phyloP scores from a whole-genome alignment of 148 eudicot genomes.

The Nepenthes mirabilis region DNA sequence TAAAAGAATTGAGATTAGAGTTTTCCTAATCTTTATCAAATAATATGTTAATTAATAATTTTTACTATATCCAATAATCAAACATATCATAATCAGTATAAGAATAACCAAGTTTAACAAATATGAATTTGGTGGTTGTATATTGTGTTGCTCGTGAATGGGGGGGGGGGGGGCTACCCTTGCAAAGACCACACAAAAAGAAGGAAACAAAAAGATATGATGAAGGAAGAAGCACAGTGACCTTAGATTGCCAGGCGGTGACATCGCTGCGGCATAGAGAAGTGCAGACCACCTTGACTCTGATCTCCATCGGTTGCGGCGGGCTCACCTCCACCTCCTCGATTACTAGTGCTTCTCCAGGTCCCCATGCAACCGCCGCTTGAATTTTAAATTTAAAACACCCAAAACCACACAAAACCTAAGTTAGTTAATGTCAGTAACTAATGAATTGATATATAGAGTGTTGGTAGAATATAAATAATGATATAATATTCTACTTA shows the following conservation, averaged over 20 bases:
- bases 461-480: too few relatives aligned
- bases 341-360: conserved; percentile 66
- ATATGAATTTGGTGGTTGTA: too few relatives aligned
- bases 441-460: too few relatives aligned
- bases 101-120: too few relatives aligned
- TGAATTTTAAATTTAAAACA: not conserved
- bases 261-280: conserved; percentile 88
- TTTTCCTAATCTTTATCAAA: too few relatives aligned
- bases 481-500: too few relatives aligned
- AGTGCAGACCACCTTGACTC: conserved; percentile 75
- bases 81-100: too few relatives aligned
- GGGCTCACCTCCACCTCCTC: conserved; percentile 92
- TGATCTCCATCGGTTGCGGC: conserved; percentile 75
- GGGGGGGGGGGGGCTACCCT: not conserved
- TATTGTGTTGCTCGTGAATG: too few relatives aligned
- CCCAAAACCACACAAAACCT: not conserved
- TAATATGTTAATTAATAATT: too few relatives aligned
- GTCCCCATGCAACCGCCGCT: conserved; percentile 96
- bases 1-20: too few relatives aligned
- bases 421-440: too few relatives aligned
- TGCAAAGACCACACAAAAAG: not conserved
- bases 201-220: not conserved
- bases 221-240: not conserved
- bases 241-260: conserved; percentile 85
- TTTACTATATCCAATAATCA: too few relatives aligned